phyloP scores from a whole-genome alignment of 2,329 filamentous ascomycete species.

The Phyllosticta citribraziliensis region DNA sequence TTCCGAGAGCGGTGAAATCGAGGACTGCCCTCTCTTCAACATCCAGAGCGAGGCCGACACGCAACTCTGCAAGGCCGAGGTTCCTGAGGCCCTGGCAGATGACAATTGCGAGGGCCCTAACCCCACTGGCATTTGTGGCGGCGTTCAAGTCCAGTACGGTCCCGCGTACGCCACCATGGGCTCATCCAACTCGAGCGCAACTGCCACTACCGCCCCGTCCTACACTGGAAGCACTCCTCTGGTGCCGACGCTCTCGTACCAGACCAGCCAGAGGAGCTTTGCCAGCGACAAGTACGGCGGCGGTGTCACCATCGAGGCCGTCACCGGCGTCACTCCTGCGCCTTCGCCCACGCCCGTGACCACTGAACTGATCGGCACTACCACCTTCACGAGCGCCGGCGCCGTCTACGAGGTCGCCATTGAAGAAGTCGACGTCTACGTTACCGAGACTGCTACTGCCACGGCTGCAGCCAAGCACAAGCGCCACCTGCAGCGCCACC shows the following conservation, averaged over 20 bases:
- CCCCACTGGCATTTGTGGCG: conserved; percentile 53
- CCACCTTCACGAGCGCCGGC: conserved; percentile 33
- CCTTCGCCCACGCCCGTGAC: conserved; percentile 8
- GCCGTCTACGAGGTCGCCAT: conserved; percentile 36
- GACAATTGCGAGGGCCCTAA: conserved; percentile 53
- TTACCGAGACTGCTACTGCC: conserved; percentile 24
- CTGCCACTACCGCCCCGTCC: conserved; percentile 5
- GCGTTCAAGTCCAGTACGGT: conserved; percentile 40
- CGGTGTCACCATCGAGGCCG: conserved; percentile 24
- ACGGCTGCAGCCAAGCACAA: conserved; percentile 16
- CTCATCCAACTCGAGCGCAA: conserved; percentile 14
- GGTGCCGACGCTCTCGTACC: conserved; percentile 27
- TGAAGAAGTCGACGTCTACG: conserved; percentile 33
- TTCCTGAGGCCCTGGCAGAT: conserved; percentile 43
- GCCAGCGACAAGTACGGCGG: conserved; percentile 24
- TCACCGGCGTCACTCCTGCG: conserved; percentile 13
- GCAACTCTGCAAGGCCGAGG: conserved; percentile 51
- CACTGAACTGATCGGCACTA: conserved; percentile 26
- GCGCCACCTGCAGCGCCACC: conserved; percentile 22
- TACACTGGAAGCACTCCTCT: conserved; percentile 14
- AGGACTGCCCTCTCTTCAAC: conserved; percentile 67
- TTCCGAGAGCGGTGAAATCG: conserved; percentile 55
- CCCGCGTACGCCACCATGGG: conserved; percentile 30
- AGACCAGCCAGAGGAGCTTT: conserved; percentile 18
- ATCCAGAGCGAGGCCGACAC: conserved; percentile 51